A percentile compares a stretch with the other conserved stretches of the same genome.
Evolutionary conservation across 805 yeast species (phyloP).

Genomic region (Ogataea nakhonphanomensis): DNA sequence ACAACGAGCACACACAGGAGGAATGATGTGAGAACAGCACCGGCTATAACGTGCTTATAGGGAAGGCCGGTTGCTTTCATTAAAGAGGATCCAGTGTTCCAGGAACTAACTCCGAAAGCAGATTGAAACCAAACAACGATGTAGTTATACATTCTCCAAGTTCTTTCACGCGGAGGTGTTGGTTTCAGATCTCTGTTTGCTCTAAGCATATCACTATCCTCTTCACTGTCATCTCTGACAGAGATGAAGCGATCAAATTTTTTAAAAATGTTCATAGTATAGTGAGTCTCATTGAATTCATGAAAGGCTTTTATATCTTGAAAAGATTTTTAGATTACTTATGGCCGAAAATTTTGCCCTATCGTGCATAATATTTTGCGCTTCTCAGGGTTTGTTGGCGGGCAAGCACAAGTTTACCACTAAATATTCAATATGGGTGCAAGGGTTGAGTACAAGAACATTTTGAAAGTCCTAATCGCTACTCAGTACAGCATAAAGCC

Average conservation of each 20-base stretch:
- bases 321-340: too few relatives aligned
- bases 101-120: conserved; percentile 27
- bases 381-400: not conserved
- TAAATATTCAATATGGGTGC: too few relatives aligned
- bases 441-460: not conserved
- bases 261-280: conserved; percentile 25
- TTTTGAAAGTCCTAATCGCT: too few relatives aligned
- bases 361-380: not conserved
- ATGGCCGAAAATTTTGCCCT: too few relatives aligned
- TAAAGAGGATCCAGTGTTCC: conserved; percentile 30
- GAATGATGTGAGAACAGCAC: conserved; percentile 13
- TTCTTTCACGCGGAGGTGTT: conserved; percentile 33
- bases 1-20: conserved; percentile 17
- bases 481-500: too few relatives aligned
- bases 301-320: too few relatives aligned
- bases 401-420: too few relatives aligned
- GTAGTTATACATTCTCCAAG: conserved; percentile 33
- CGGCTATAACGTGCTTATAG: conserved; percentile 20
- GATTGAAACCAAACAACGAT: conserved; percentile 26
- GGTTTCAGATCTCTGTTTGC: conserved; percentile 40
- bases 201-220: conserved; percentile 22
- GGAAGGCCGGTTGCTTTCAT: conserved; percentile 24
- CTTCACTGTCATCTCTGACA: conserved; percentile 19
- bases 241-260: conserved; percentile 23
- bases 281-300: too few relatives aligned